Evolutionary conservation across 2,329 filamentous ascomycete species (phyloP), one percentile per base, ranked within the genome.

Genomic region (Aspergillus phoenicis): DNA sequence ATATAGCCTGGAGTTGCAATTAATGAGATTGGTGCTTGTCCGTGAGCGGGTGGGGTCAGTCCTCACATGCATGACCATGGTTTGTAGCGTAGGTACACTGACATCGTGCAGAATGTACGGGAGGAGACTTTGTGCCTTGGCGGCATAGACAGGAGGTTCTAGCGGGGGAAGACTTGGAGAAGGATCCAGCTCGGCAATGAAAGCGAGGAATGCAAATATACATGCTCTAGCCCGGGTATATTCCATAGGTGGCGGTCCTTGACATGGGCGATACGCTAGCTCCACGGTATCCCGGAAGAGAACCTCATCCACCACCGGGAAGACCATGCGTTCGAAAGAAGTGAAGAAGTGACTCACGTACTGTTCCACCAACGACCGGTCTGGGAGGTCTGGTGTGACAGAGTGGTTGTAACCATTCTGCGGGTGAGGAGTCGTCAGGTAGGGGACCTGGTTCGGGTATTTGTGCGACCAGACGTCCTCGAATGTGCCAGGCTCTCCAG

Each of bases 31-130:
- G 10, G 6, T 22, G n/a, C 5, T 15, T 24, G 1, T 6, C n/a
- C n/a, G 8, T 41, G 5, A 1, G 5, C 22, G 7, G 33, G 15
- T 30, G 5, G 26, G 20, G 11, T 15, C 17, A 22, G 30, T 22
- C 8, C 52, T 47, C 13, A 56, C 53, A 24, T 45, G 53, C 53
- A 56, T 45, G 13, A 56, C 17, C 39, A 56, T 47, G 7, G 20
- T 24, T 8, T 56, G 53, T 6, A 56, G 30, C 17, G 53, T 56
- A 1, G 39, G 20, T 17, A 56, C 15, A 22, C 53, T 56, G 39
- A 56, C 39, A 5, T 56, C 26, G 17, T 56, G 24, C 10, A 56
- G 41, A 26, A 56, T 45, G 33, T 47, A 45, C 17, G 53, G 53
- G n/a, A 56, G 36, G 1, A 56, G 39, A 3, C 30, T 47, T 38